Percentiles rank a stretch among this genome's conserved stretches.
These are phyloP conservation scores for Petrea volubilis DNA, from an alignment of 257 asterid genomes.

Conservation along the genomic window DNA sequence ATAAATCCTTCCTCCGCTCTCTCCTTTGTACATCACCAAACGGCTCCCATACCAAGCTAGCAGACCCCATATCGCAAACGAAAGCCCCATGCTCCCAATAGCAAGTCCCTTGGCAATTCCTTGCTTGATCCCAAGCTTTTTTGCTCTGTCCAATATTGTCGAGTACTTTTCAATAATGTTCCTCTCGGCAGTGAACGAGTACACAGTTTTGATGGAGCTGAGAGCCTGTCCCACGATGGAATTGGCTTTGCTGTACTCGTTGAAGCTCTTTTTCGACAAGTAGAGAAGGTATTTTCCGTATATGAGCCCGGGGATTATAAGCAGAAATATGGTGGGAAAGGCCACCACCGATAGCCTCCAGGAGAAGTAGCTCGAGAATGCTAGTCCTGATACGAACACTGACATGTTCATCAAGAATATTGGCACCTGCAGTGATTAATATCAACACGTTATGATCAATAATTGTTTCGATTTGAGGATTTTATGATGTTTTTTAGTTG, in stretches of 20 bases:
- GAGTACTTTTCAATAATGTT: slow-evolving; percentile 63
- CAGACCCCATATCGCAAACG: slow-evolving; percentile 89
- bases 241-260: slow-evolving; percentile 71
- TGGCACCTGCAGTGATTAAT: slow-evolving; percentile 55
- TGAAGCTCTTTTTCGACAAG: slow-evolving; percentile 52
- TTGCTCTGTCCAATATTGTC: slow-evolving; percentile 50
- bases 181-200: slow-evolving; percentile 82
- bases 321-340: slow-evolving; percentile 57
- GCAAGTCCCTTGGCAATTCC: slow-evolving; percentile 86
- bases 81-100: slow-evolving; percentile 70
- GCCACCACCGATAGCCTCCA: slow-evolving; percentile 80
- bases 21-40: slow-evolving; percentile 74
- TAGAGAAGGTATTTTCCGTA: slow-evolving; percentile 66
- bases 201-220: slow-evolving; percentile 78
- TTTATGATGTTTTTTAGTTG: too few species aligned
- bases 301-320: slow-evolving; percentile 70
- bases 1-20: slow-evolving; percentile 80
- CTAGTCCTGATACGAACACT: slow-evolving; percentile 69
- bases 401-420: slow-evolving; percentile 75
- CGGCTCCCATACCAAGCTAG: slow-evolving; percentile 93
- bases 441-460: background rate
- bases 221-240: slow-evolving; percentile 65
- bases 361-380: slow-evolving; percentile 63
- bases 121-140: slow-evolving; percentile 71
- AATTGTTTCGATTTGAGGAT: too few species aligned